Conservation (phyloP, 345 rosid genomes). For the Sapria himalayana region DNA sequence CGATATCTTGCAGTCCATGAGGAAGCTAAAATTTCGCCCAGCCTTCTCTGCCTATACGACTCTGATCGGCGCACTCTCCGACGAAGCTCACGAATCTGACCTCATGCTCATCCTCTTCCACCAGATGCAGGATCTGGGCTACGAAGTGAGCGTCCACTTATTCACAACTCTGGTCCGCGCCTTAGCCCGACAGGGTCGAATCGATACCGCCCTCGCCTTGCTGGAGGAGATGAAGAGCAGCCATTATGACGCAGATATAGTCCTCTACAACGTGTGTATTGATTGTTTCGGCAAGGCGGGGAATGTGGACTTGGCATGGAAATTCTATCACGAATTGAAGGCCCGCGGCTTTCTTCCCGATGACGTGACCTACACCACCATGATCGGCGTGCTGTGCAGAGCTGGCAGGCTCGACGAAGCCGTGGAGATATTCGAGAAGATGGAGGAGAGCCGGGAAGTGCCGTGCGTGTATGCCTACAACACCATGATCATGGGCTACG, state of each 20-base stretch:
- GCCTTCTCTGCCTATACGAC: constrained; percentile 82
- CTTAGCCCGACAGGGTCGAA: constrained; percentile 60
- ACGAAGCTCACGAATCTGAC: constrained; percentile 28
- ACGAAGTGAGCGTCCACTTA: constrained; percentile 58
- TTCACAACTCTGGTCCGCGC: constrained; percentile 75
- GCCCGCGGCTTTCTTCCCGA: constrained; percentile 53
- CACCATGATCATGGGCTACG: constrained; percentile 95
- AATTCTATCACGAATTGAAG: constrained; percentile 82
- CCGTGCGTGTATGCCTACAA: constrained; percentile 87
- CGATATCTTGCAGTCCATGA: constrained; percentile 55
- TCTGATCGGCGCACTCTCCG: constrained; percentile 75
- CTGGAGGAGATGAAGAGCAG: constrained; percentile 88
- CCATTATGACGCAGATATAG: constrained; percentile 50
- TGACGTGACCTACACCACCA: constrained; percentile 77
- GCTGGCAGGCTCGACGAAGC: constrained; percentile 67
- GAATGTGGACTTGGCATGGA: constrained; percentile 91
- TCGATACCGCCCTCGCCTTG: constrained; percentile 66
- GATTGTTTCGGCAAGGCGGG: constrained; percentile 90
- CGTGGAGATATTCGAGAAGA: constrained; percentile 59
- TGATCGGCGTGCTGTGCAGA: constrained; percentile 77
- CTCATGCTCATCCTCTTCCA: constrained; percentile 60
- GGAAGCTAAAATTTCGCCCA: constrained; percentile 78
- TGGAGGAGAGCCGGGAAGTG: constrained; percentile 42
- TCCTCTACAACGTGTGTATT: constrained; percentile 87
- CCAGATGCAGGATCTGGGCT: constrained; percentile 94